Percentiles rank a stretch among this genome's conserved stretches.
Conservation (phyloP, 2,329 filamentous ascomycete genomes). For the Fusarium zealandicum region DNA sequence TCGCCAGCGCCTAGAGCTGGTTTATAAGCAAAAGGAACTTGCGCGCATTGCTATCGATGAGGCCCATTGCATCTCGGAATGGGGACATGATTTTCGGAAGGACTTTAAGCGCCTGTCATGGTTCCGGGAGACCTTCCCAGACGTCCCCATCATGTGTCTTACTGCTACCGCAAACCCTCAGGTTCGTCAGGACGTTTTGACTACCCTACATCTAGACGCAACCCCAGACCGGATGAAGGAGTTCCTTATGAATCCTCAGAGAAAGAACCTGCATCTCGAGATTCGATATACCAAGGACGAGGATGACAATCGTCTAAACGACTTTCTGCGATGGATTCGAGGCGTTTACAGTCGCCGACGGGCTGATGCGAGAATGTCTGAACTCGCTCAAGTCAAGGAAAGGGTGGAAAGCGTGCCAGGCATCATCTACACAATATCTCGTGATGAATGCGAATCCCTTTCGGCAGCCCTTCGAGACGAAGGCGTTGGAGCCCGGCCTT, state of each 20-base stretch:
- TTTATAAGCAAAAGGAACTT: constrained; percentile 84
- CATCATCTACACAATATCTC: constrained; percentile 80
- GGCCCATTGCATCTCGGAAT: constrained; percentile 96
- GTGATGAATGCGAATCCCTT: constrained; percentile 76
- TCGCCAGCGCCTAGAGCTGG: constrained; percentile 73
- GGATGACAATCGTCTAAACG: constrained; percentile 72
- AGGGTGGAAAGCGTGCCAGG: constrained; percentile 72
- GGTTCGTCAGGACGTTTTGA: constrained; percentile 84
- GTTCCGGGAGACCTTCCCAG: constrained; percentile 82
- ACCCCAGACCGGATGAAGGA: constrained; percentile 66
- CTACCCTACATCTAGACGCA: constrained; percentile 72
- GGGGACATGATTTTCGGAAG: constrained; percentile 96
- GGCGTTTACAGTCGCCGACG: constrained; percentile 74
- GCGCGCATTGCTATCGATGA: constrained; percentile 90
- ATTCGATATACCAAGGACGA: constrained; percentile 83
- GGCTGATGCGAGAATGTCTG: constrained; percentile 63
- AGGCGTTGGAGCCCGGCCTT: constrained; percentile 76
- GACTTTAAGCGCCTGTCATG: constrained; percentile 87
- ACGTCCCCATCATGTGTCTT: constrained; percentile 89
- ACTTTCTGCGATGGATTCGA: constrained; percentile 80
- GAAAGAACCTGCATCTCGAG: constrained; percentile 90
- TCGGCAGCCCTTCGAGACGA: constrained; percentile 70
- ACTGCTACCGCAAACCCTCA: constrained; percentile 88
- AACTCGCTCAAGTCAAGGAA: constrained; percentile 62
- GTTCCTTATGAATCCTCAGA: constrained; percentile 84